Percentiles rank a stretch among this genome's conserved stretches.
These are phyloP conservation scores for Fusarium nygamai DNA, from an alignment of 2,329 filamentous ascomycete genomes.

Conservation along the genomic window DNA sequence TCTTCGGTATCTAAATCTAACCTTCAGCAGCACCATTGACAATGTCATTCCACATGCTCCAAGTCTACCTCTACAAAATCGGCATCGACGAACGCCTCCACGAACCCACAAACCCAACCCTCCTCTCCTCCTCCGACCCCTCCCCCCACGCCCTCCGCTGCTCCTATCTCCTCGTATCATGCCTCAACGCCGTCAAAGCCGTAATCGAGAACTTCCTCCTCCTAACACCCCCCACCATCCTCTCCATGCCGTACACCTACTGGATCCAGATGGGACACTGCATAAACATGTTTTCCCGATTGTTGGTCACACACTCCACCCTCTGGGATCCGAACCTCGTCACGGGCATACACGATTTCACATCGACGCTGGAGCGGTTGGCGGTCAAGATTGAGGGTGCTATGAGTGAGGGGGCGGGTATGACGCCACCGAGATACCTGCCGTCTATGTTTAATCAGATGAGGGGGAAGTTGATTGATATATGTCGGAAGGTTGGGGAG, in stretches of 20 bases:
- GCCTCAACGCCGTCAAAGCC: conserved; percentile 15
- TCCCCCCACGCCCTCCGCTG: neutral
- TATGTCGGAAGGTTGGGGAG: neutral
- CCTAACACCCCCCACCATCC: neutral
- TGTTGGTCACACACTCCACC: conserved; percentile 3
- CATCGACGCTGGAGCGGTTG: neutral
- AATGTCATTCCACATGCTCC: conserved; percentile 1
- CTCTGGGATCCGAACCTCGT: conserved; percentile 10
- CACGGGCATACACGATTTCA: conserved; percentile 1
- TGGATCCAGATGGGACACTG: conserved; percentile 17
- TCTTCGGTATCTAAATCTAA: neutral
- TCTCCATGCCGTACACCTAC: conserved; percentile 11
- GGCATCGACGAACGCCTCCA: conserved; percentile 4
- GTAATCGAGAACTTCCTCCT: neutral
- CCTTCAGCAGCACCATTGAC: neutral
- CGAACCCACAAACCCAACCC: neutral
- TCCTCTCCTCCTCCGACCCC: neutral
- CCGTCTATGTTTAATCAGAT: neutral
- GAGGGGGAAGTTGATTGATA: neutral
- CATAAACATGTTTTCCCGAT: conserved; percentile 11
- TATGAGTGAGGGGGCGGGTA: conserved; percentile 1
- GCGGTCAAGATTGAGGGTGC: neutral
- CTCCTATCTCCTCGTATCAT: conserved; percentile 5
- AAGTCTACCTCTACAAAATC: conserved; percentile 12
- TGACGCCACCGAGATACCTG: neutral